Percentiles rank a stretch among this genome's conserved stretches.
phyloP scores from a whole-genome alignment of 148 eudicot species.

The Drosera capensis region DNA sequence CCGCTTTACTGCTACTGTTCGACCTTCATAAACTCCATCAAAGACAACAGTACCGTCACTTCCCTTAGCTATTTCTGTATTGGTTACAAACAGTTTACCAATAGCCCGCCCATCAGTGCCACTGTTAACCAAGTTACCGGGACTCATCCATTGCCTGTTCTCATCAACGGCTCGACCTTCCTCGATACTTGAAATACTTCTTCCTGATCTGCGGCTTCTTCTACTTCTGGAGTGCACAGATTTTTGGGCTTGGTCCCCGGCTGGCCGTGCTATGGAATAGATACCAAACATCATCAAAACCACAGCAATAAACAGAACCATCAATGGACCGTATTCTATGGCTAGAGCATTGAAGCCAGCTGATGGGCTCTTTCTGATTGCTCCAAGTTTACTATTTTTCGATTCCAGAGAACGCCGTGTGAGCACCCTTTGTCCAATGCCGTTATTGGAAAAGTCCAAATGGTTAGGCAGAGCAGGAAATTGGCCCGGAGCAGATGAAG shows the following conservation, averaged over 20 bases:
- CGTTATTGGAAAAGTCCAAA: constrained; percentile 8
- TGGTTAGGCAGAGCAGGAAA: constrained; percentile 12
- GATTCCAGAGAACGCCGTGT: constrained; percentile 10
- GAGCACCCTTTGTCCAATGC: constrained; percentile 2
- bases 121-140: constrained; percentile 23
- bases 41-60: constrained; percentile 92
- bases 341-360: constrained; percentile 10
- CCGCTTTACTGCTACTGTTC: constrained; percentile 88
- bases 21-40: constrained; percentile 88
- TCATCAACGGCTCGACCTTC: constrained; percentile 13
- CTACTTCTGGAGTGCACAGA: constrained; percentile 34
- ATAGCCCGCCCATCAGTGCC: constrained; percentile 34
- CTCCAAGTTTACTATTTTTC: constrained; percentile 2
- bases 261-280: constrained; percentile 5
- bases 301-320: constrained; percentile 16
- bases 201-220: constrained; percentile 48
- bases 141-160: constrained; percentile 18
- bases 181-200: constrained; percentile 13
- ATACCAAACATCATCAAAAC: constrained; percentile 15
- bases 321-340: constrained; percentile 13
- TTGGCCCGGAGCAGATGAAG: constrained; percentile 12
- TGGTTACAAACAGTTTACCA: constrained; percentile 54
- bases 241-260: constrained; percentile 13
- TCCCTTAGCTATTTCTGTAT: constrained; percentile 78
- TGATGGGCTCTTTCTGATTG: neutral